These are phyloP conservation scores for Mortierella sp. DNA, from an alignment of 371 early-diverging fungal species.

Conservation along the genomic window DNA sequence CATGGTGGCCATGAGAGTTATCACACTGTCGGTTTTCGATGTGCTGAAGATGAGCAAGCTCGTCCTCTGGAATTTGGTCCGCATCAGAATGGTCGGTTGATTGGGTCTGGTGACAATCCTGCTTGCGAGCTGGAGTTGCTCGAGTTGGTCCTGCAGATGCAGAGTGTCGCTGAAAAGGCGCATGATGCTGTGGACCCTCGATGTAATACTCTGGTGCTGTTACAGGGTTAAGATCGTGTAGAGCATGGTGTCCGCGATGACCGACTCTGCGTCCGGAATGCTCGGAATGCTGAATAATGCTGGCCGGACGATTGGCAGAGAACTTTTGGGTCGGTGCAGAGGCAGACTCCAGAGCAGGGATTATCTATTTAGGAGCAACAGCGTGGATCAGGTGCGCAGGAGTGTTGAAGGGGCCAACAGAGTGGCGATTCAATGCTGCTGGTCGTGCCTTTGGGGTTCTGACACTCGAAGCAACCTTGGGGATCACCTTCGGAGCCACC, in stretches of 20 bases:
- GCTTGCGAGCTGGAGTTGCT: too few species aligned
- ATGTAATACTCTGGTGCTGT: neutral
- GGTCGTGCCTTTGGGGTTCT: neutral
- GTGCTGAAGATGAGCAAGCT: neutral
- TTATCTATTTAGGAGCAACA: neutral
- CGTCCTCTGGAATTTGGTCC: too few species aligned
- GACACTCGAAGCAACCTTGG: neutral
- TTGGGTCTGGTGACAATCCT: too few species aligned
- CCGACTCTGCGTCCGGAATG: neutral
- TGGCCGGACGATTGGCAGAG: neutral
- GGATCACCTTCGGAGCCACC: too few species aligned
- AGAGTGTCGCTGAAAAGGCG: too few species aligned
- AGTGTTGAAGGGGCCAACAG: neutral
- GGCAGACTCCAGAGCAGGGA: too few species aligned
- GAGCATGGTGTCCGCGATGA: neutral
- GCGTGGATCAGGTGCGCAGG: neutral
- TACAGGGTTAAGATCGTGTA: neutral
- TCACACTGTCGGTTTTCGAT: neutral
- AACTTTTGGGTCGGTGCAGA: neutral
- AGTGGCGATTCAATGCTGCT: neutral
- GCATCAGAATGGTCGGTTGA: too few species aligned
- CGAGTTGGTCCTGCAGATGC: too few species aligned
- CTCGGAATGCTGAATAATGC: too few species aligned
- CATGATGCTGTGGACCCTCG: neutral
- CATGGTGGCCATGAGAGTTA: slow-evolving; percentile 7